Base-by-base conservation (phyloP, 139 green algal genomes). In the Nannochloris sp. region DNA sequence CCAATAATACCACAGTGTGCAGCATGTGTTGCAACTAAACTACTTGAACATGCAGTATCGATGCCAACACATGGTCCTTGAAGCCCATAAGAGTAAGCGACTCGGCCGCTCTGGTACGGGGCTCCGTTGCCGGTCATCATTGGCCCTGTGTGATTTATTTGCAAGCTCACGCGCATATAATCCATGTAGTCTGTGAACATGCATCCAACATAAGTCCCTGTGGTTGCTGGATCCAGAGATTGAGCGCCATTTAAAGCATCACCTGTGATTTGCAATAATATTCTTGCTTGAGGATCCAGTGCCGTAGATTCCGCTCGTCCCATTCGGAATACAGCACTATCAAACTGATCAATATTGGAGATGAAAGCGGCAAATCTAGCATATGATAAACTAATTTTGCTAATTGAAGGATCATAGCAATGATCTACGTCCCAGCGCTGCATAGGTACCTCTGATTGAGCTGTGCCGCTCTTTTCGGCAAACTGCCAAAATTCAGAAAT, bases 241-340 rank as follows among this genome's bases (percentile, higher is more conserved):
- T 34, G 30, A 35, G 69, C 63, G 14, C 69, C 64, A 5, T 32
- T 32, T 19, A 83, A 36, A 15, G 85, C 83, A 3, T 53, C 61
- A 4, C 55, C 67, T 12, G 61, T 60, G 24, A 83, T 54, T 64
- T 87, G 57, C 53, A 92, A 66, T 44, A 92, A 77, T 54, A 91
- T 42, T 33, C 88, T 80, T 27, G 79, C 69, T 63, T 92, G 82
- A 0, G 87, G 87, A 60, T 95, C 88, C 72, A 95, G 79, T 4
- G 77, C 39, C 0, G 59, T 35, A 1, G 79, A 80, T 61, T 95
- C 87, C 0, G 42, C 34, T 1, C 24, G 30, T 4, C 46, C 47
- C 3, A 95, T 53, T 3, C 76, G 67, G 57, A 94, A 92, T 15
- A 68, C 67, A 0, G 75, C 60, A 1, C 73, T 48, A 48, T 96